These are phyloP conservation scores for Podospora australis DNA, from an alignment of 495 filamentous ascomycete species.

Conservation along the genomic window DNA sequence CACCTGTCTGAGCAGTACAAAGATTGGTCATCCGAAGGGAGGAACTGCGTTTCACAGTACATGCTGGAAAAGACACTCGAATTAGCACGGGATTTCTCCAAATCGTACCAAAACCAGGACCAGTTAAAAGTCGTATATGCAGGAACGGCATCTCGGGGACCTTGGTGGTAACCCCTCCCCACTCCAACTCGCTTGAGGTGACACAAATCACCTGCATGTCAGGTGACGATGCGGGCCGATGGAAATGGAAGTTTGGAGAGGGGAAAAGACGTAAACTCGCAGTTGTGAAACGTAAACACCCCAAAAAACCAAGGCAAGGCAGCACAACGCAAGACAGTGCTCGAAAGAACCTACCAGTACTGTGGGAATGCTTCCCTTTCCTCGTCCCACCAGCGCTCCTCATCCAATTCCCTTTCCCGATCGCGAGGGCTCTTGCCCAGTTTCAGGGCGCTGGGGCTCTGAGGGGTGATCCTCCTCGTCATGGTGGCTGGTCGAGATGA, in stretches of 20 bases:
- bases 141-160: slow-evolving; percentile 32
- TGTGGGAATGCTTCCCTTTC: slow-evolving; percentile 46
- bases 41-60: slow-evolving; percentile 47
- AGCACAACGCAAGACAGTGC: too few species aligned
- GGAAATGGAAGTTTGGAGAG: slow-evolving; percentile 26
- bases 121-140: too few species aligned
- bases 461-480: slow-evolving; percentile 34
- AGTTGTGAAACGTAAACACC: slow-evolving; percentile 15
- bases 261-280: slow-evolving; percentile 9
- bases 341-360: slow-evolving; percentile 38
- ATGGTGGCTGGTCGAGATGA: slow-evolving; percentile 31
- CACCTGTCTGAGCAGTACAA: slow-evolving; percentile 47
- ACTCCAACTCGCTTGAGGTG: slow-evolving; percentile 17
- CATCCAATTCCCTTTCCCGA: slow-evolving; percentile 39
- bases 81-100: slow-evolving; percentile 7
- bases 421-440: slow-evolving; percentile 38
- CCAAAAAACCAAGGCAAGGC: too few species aligned
- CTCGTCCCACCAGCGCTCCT: slow-evolving; percentile 42
- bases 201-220: slow-evolving; percentile 34
- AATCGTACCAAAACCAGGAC: slow-evolving; percentile 5
- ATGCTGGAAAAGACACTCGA: slow-evolving; percentile 34
- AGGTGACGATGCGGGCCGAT: slow-evolving; percentile 37
- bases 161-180: background rate
- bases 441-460: slow-evolving; percentile 29
- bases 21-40: slow-evolving; percentile 35